Percentiles rank a stretch among this genome's conserved stretches.
Evolutionary conservation across 2,329 filamentous ascomycete genomes (phyloP).

Genomic region (Diaporthe humulicola): DNA sequence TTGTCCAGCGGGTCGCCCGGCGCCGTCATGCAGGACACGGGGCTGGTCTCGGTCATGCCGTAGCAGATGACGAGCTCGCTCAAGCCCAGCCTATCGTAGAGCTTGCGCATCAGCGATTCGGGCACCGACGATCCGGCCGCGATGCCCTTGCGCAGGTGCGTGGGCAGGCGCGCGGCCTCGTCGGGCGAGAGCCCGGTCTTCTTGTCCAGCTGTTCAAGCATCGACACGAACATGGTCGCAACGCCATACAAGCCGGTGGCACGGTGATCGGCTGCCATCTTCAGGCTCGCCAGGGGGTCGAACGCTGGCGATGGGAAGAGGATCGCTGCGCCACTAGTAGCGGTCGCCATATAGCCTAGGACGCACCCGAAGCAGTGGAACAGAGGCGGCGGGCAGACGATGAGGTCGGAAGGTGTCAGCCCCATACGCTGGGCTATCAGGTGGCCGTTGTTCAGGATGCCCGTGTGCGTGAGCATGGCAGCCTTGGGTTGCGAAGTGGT

Average conservation of each 20-base stretch:
- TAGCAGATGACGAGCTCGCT: constrained; percentile 93
- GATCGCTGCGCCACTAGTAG: constrained; percentile 82
- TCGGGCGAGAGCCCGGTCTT: constrained; percentile 17
- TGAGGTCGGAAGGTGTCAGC: constrained; percentile 78
- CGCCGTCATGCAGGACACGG: constrained; percentile 84
- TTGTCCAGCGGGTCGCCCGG: constrained; percentile 81
- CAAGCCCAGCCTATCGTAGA: constrained; percentile 82
- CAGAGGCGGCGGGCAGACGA: constrained; percentile 88
- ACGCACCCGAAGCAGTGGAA: constrained; percentile 94
- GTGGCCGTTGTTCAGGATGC: constrained; percentile 92
- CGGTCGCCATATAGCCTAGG: constrained; percentile 95
- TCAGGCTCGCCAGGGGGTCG: constrained; percentile 79
- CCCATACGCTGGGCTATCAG: constrained; percentile 90
- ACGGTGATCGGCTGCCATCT: constrained; percentile 64
- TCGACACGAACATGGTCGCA: constrained; percentile 92
- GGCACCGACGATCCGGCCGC: constrained; percentile 91
- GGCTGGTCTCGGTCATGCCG: constrained; percentile 93
- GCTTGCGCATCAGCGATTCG: constrained; percentile 80
- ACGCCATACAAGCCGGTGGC: constrained; percentile 86
- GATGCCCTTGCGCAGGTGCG: constrained; percentile 84
- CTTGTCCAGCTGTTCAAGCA: constrained; percentile 78
- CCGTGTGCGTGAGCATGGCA: constrained; percentile 85
- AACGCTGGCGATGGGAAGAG: constrained; percentile 91
- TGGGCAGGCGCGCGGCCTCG: constrained; percentile 45
- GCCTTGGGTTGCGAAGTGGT: constrained; percentile 93